A percentile compares a stretch with the other conserved stretches of the same genome.
Conservation (phyloP, 2,329 filamentous ascomycete genomes). For the Dendrostoma leiphaemia region DNA sequence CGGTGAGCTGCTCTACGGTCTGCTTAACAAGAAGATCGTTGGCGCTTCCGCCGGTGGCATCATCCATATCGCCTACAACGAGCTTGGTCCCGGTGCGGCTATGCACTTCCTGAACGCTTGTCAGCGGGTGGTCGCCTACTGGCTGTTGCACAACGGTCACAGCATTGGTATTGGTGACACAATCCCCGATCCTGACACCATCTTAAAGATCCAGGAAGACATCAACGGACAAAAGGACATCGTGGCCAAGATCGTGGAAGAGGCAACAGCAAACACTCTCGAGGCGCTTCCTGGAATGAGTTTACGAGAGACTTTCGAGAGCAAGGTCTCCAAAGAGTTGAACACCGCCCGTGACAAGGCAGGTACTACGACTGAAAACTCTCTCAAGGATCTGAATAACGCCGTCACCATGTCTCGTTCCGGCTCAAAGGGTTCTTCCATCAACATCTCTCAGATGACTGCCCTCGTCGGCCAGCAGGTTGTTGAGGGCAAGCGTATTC, state of each 20-base stretch:
- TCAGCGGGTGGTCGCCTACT: constrained; percentile 94
- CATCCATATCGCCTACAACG: constrained; percentile 94
- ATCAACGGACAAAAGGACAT: constrained; percentile 80
- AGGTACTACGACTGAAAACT: constrained; percentile 87
- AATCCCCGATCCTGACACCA: constrained; percentile 83
- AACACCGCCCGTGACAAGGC: constrained; percentile 96
- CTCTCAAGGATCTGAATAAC: constrained; percentile 94
- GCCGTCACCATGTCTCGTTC: constrained; percentile 95
- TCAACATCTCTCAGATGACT: constrained; percentile 99
- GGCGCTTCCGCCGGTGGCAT: constrained; percentile 89
- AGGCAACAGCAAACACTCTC: constrained; percentile 81
- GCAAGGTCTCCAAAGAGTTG: constrained; percentile 88
- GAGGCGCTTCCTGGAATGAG: constrained; percentile 98
- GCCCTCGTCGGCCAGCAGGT: constrained; percentile 97
- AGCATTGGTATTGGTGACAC: constrained; percentile 99
- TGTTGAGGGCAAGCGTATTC: constrained; percentile 97
- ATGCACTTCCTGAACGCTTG: constrained; percentile 96
- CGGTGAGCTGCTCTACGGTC: constrained; percentile 85
- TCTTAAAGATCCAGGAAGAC: constrained; percentile 77
- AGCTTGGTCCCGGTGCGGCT: constrained; percentile 79
- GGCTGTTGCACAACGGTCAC: constrained; percentile 93
- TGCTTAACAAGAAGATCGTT: constrained; percentile 90
- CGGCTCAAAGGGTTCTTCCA: constrained; percentile 96
- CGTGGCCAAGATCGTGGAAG: constrained; percentile 71
- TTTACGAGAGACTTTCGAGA: constrained; percentile 96